Evolutionary conservation across 2,329 filamentous ascomycete genomes (phyloP).

Genomic region (Penicillium crustosum): DNA sequence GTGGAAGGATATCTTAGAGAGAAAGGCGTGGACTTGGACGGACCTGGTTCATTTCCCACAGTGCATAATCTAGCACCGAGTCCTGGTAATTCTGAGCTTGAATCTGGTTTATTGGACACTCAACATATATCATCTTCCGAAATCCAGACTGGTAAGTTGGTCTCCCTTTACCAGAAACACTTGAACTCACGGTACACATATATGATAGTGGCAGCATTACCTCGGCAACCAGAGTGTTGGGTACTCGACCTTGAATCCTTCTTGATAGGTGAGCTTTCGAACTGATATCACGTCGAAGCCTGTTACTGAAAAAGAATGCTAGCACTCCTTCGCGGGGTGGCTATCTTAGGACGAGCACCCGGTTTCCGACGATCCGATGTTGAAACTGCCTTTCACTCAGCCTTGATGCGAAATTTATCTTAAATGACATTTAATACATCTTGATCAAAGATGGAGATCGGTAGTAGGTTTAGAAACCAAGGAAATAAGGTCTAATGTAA

Average conservation of each 20-base stretch:
- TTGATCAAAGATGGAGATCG: background rate
- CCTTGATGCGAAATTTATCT: background rate
- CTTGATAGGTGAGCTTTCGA: background rate
- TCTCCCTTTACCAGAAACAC: background rate
- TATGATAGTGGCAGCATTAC: background rate
- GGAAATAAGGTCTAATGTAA: background rate
- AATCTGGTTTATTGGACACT: background rate
- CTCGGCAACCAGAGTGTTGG: background rate
- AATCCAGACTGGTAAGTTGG: background rate
- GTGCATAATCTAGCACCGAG: background rate
- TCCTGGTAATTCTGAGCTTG: background rate
- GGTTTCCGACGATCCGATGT: conserved; percentile 4
- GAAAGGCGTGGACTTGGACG: background rate
- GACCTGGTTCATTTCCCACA: background rate
- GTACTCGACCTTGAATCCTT: background rate
- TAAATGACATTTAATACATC: background rate
- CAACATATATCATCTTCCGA: background rate
- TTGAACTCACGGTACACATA: background rate
- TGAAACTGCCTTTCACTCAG: background rate
- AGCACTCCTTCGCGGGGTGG: background rate
- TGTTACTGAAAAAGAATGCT: background rate
- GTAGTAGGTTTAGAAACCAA: background rate
- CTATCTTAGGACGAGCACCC: conserved; percentile 2
- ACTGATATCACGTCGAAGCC: background rate
- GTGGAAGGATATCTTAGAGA: conserved; percentile 22